These are phyloP conservation scores for Diophrys sp. DNA, from an alignment of 73 alveolate species.

Conservation along the genomic window DNA sequence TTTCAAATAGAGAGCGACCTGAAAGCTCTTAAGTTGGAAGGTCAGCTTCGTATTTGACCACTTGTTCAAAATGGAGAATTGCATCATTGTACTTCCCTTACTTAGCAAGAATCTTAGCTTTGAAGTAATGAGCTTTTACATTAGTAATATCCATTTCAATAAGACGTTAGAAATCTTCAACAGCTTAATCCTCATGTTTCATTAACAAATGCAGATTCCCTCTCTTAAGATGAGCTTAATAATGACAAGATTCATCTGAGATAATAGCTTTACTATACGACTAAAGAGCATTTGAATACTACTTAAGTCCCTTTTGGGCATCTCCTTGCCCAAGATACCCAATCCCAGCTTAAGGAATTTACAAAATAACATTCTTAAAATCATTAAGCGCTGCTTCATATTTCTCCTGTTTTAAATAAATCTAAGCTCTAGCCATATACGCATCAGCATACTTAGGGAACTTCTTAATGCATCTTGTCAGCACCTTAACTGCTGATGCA, in stretches of 20 bases:
- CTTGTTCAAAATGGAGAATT: slow-evolving; percentile 69
- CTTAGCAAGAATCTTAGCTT: slow-evolving; percentile 59
- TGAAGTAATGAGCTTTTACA: slow-evolving; percentile 61
- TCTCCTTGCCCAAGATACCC: slow-evolving; percentile 81
- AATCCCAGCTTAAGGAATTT: slow-evolving; percentile 44
- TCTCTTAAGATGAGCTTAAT: slow-evolving; percentile 35
- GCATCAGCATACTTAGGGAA: slow-evolving; percentile 72
- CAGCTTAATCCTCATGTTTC: slow-evolving; percentile 31
- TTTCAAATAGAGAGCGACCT: slow-evolving; percentile 73
- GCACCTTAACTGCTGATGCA: slow-evolving; percentile 27
- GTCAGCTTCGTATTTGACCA: slow-evolving; percentile 50
- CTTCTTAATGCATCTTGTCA: slow-evolving; percentile 28
- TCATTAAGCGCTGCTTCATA: slow-evolving; percentile 53
- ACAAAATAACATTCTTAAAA: slow-evolving; percentile 37
- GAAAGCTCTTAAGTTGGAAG: slow-evolving; percentile 38
- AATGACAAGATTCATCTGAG: slow-evolving; percentile 24
- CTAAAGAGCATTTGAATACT: slow-evolving; percentile 41
- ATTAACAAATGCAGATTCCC: slow-evolving; percentile 37
- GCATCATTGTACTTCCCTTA: slow-evolving; percentile 56
- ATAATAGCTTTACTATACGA: slow-evolving; percentile 43
- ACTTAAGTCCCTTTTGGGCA: slow-evolving; percentile 49
- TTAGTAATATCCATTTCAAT: slow-evolving; percentile 12
- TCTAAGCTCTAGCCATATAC: slow-evolving; percentile 68
- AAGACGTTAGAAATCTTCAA: slow-evolving; percentile 33
- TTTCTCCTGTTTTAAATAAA: slow-evolving; percentile 32